Conservation (phyloP, 306 rosid species). For the Herpetospermum pedunculosum region DNA sequence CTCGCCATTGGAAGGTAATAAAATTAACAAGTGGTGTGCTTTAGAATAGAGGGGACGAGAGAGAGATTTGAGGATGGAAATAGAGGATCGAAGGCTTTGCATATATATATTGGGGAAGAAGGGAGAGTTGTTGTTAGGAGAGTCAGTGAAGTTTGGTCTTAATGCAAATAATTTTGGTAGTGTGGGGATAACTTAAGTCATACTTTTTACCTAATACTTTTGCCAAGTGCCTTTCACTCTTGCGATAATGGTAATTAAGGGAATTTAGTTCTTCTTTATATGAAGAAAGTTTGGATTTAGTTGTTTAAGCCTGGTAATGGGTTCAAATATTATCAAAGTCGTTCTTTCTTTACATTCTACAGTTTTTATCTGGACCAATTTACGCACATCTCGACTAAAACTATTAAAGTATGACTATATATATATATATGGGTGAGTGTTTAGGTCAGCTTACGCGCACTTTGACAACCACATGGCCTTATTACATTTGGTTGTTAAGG, state of each 20-base stretch:
- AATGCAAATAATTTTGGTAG: neutral
- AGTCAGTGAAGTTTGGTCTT: neutral
- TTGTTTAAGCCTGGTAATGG: too few relatives aligned
- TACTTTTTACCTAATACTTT: slow-evolving; percentile 7
- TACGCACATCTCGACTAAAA: too few relatives aligned
- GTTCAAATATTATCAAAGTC: neutral
- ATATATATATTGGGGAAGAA: slow-evolving; percentile 4
- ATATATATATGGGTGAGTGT: too few relatives aligned
- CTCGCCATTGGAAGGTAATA: slow-evolving; percentile 1
- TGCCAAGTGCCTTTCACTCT: neutral
- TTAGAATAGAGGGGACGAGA: neutral
- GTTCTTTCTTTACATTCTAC: neutral
- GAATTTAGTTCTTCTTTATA: neutral
- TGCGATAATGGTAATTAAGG: neutral
- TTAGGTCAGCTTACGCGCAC: too few relatives aligned
- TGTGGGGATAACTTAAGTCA: slow-evolving; percentile 3
- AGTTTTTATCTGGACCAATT: too few relatives aligned
- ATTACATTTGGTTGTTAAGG: too few relatives aligned
- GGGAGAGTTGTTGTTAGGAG: neutral
- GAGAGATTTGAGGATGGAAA: neutral
- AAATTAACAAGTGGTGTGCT: neutral
- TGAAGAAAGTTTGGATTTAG: neutral
- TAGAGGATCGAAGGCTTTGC: neutral
- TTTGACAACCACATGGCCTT: too few relatives aligned
- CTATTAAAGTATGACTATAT: neutral